Conservation (phyloP, 148 eudicot species). For the Linanthus parryae region DNA sequence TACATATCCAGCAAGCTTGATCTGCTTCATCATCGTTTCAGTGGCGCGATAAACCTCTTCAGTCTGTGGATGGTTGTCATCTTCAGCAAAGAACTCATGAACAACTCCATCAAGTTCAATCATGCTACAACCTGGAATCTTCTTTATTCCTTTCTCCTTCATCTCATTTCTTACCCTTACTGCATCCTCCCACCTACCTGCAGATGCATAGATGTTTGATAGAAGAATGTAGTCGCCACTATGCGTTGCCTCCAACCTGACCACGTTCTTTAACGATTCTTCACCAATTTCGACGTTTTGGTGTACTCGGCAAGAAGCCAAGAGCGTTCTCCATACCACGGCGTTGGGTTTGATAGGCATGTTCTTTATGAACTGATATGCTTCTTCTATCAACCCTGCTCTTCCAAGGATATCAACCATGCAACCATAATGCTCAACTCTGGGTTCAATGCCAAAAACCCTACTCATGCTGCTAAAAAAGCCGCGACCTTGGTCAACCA, state of each 20-base stretch:
- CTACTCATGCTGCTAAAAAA: conserved; percentile 23
- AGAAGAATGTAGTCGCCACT: conserved; percentile 33
- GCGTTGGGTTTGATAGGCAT: conserved; percentile 38
- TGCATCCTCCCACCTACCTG: conserved; percentile 26
- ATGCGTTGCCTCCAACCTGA: conserved; percentile 20
- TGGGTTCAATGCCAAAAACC: conserved; percentile 29
- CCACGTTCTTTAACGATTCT: conserved; percentile 23
- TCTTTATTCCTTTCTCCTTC: conserved; percentile 26
- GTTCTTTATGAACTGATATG: conserved; percentile 27
- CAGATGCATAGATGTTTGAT: conserved; percentile 29
- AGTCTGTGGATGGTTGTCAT: conserved; percentile 16
- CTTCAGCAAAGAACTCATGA: conserved; percentile 33
- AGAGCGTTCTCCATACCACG: conserved; percentile 32
- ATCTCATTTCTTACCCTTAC: conserved; percentile 21
- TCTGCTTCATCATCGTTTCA: conserved; percentile 24
- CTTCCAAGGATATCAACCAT: conserved; percentile 39
- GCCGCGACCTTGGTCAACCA: conserved; percentile 26
- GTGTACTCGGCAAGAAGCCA: conserved; percentile 33
- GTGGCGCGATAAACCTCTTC: conserved; percentile 20
- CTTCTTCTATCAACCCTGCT: conserved; percentile 35
- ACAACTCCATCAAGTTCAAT: conserved; percentile 28
- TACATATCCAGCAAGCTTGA: conserved; percentile 33
- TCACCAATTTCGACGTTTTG: conserved; percentile 28
- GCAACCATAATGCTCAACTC: conserved; percentile 37
- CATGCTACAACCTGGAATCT: conserved; percentile 32